Base-by-base conservation (phyloP, 441 rosid genomes). In the Lepidium campestre region DNA sequence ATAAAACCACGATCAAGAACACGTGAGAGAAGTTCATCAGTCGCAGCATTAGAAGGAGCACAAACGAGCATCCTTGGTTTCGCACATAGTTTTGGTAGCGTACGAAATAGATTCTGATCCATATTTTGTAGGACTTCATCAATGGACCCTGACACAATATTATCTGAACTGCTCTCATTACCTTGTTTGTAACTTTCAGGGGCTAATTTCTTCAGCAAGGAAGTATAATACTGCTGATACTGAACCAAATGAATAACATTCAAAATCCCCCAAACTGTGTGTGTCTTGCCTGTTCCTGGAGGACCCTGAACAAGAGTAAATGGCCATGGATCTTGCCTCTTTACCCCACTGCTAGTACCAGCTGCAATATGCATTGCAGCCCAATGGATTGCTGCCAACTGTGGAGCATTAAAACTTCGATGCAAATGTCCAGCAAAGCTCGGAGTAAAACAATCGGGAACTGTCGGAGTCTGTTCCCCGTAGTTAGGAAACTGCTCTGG, bases 11-110 rank as follows among this genome's bases (percentile, higher is more conserved):
- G 97, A 79, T 83, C 98, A 54, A 94, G 99, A 68, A 91, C 98
- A 68, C 99, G 99, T 1, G 99, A 66, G 46, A 94, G 92, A 72
- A 91, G 97, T 76, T 94, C 99, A 78, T 94, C 99, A 10, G 98
- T 94, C 66, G 99, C 98, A 65, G 99, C 99, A 86, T 91, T 94
- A 49, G 98, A 94, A 76, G 99, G 99, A 71, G 99, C 99, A 84
- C 99, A 94, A 39, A 91, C 98, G 40, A 94, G 77, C 99, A 94
- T 94, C 72, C 99, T 83, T 34, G 99, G 99, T 75, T 94, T 94
- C 22, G 92, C 97, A 58, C 98, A 94, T 32, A 94, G 86, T 79
- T 86, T 94, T 59, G 99, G 97, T 66, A 94, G 93, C 12, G 98
- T 81, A 19, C 96, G 96, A 54, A 88, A 84, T 23, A 94, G 91